A percentile compares a stretch with the other conserved stretches of the same genome.
These are phyloP conservation scores for Neopestalotiopsis rosae DNA, from an alignment of 2,329 filamentous ascomycete species.

Conservation along the genomic window DNA sequence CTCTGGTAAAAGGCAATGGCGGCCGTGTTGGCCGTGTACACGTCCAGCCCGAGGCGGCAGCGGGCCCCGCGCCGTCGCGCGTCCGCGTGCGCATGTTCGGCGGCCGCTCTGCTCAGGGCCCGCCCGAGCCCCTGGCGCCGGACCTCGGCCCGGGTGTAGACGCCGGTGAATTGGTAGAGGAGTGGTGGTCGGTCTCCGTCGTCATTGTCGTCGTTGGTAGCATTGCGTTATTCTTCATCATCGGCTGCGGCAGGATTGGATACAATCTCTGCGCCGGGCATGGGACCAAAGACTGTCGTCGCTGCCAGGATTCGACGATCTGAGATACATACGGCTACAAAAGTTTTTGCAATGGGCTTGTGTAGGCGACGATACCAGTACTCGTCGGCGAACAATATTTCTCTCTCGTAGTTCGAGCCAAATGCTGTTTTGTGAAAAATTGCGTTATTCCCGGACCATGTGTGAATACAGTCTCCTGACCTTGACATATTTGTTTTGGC, in stretches of 20 bases:
- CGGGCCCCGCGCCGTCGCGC: slow-evolving; percentile 28
- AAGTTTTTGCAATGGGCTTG: slow-evolving; percentile 40
- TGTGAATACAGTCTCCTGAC: not conserved
- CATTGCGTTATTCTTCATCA: not conserved
- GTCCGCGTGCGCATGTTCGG: slow-evolving; percentile 29
- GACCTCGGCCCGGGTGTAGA: slow-evolving; percentile 43
- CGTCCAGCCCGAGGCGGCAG: slow-evolving; percentile 37
- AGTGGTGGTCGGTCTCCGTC: slow-evolving; percentile 1
- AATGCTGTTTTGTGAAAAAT: slow-evolving; percentile 36
- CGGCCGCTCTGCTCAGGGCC: slow-evolving; percentile 35
- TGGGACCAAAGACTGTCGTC: slow-evolving; percentile 38
- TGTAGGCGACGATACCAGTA: slow-evolving; percentile 41
- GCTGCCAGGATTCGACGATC: slow-evolving; percentile 35
- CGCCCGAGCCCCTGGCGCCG: slow-evolving; percentile 42
- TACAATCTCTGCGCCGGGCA: slow-evolving; percentile 27
- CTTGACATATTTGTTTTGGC: not conserved
- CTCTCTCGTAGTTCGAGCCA: slow-evolving; percentile 42
- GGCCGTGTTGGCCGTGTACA: slow-evolving; percentile 38
- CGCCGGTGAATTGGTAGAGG: slow-evolving; percentile 41
- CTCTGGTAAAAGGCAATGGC: slow-evolving; percentile 41
- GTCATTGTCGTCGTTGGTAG: slow-evolving; percentile 5
- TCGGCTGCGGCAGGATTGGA: slow-evolving; percentile 27
- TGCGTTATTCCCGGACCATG: not conserved
- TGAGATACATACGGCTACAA: slow-evolving; percentile 33
- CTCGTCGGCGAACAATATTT: slow-evolving; percentile 39